Conservation (phyloP, 495 filamentous ascomycete genomes). For the Penicillium paxilli region DNA sequence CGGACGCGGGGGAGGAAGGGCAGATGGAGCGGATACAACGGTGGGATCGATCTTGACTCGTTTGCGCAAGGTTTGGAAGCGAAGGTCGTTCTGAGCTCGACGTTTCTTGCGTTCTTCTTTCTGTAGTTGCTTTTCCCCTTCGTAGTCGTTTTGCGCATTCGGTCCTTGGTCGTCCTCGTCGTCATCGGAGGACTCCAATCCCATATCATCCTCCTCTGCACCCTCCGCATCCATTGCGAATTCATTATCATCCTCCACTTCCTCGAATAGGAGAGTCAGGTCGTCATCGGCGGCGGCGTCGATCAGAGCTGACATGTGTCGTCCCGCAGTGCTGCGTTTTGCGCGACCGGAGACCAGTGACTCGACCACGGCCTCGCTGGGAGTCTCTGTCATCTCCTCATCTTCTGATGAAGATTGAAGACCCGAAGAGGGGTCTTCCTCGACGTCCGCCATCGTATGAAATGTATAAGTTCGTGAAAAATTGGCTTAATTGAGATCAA, state of each 20-base stretch:
- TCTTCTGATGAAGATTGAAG: conserved; percentile 34
- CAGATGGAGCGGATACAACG: conserved; percentile 42
- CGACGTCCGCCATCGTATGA: conserved; percentile 20
- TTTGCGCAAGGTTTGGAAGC: conserved; percentile 52
- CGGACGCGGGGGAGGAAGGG: conserved; percentile 55
- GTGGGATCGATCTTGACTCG: conserved; percentile 67
- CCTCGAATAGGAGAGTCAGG: conserved; percentile 77
- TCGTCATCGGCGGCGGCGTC: conserved; percentile 77
- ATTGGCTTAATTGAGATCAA: too few relatives aligned
- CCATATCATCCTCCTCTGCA: conserved; percentile 71
- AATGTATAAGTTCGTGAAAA: too few relatives aligned
- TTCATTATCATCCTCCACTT: conserved; percentile 83
- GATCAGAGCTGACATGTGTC: conserved; percentile 76
- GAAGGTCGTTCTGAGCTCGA: conserved; percentile 61
- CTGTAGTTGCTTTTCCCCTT: conserved; percentile 66
- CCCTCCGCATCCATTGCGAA: conserved; percentile 69
- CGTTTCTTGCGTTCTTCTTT: conserved; percentile 73
- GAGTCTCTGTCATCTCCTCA: conserved; percentile 31
- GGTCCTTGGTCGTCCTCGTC: conserved; percentile 73
- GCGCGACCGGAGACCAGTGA: conserved; percentile 75
- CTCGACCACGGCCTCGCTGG: conserved; percentile 52
- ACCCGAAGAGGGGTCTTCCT: conserved; percentile 31
- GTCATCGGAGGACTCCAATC: conserved; percentile 80
- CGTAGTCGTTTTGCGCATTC: conserved; percentile 56
- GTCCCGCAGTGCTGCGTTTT: conserved; percentile 84